phyloP scores from a whole-genome alignment of 306 rosid species.

The Pyrus pyrifolia region DNA sequence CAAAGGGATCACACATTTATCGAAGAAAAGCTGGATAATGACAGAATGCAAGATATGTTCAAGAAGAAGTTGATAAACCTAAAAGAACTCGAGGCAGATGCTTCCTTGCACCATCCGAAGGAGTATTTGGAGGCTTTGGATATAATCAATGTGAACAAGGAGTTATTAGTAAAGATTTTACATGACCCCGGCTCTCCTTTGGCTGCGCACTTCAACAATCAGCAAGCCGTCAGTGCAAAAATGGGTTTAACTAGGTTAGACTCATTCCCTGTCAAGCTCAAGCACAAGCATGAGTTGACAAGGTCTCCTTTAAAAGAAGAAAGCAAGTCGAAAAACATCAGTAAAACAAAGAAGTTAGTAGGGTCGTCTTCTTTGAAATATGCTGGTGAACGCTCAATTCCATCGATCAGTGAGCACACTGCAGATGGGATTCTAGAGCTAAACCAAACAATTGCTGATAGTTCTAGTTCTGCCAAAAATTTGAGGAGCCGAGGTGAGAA shows the following conservation, averaged over 20 bases:
- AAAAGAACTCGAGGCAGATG: constrained; percentile 36
- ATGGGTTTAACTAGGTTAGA: constrained; percentile 25
- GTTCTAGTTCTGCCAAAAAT: background rate
- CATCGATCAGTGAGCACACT: background rate
- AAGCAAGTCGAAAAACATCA: constrained; percentile 1
- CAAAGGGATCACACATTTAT: background rate
- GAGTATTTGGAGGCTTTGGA: constrained; percentile 61
- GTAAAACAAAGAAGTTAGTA: background rate
- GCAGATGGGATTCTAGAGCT: background rate
- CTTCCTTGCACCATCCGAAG: constrained; percentile 40
- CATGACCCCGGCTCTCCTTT: constrained; percentile 48
- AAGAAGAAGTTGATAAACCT: constrained; percentile 34
- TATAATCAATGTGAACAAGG: constrained; percentile 35
- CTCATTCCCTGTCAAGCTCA: constrained; percentile 45
- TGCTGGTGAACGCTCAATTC: background rate
- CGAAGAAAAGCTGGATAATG: constrained; percentile 3
- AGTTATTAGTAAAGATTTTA: constrained; percentile 29
- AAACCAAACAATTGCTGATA: background rate
- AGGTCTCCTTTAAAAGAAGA: background rate
- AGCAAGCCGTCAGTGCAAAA: constrained; percentile 25
- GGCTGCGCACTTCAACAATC: constrained; percentile 27
- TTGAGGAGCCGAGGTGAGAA: constrained; percentile 13
- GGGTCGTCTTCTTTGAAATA: background rate
- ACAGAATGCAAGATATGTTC: background rate
- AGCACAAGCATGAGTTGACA: constrained; percentile 12